phyloP scores from a whole-genome alignment of 345 rosid species.

The Carallia pectinifolia region DNA sequence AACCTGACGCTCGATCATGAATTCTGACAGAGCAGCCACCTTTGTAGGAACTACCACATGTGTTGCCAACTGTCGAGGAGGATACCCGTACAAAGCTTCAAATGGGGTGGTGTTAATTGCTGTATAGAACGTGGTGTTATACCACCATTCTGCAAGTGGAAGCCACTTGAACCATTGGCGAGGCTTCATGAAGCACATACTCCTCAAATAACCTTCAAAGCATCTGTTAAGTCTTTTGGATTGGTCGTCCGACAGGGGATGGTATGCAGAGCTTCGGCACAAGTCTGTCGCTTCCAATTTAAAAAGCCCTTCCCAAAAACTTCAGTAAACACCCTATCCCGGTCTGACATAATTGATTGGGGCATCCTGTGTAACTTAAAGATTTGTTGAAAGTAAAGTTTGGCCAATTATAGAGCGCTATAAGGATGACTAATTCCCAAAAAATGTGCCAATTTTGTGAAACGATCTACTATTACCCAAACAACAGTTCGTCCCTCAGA shows the following conservation, averaged over 20 bases:
- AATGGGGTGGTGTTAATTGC: not conserved
- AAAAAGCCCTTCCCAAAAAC: not conserved
- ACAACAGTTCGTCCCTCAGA: not conserved
- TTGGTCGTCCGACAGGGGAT: not conserved
- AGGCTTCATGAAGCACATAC: not conserved
- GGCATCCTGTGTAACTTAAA: not conserved
- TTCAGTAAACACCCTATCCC: not conserved
- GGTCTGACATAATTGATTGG: not conserved
- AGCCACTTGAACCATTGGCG: not conserved
- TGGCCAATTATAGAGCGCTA: accelerated
- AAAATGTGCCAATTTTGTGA: not conserved
- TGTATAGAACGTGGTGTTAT: not conserved
- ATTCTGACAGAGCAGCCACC: no score
- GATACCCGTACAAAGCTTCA: not conserved
- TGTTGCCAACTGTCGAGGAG: not conserved
- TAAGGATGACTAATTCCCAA: not conserved
- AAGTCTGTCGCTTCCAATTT: not conserved
- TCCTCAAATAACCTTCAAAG: not conserved
- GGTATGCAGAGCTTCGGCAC: not conserved
- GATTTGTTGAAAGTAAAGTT: not conserved
- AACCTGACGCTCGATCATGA: no score
- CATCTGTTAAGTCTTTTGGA: not conserved
- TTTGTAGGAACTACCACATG: no score
- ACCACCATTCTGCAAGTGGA: not conserved
- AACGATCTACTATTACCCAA: not conserved